Evolutionary conservation across 2,329 filamentous ascomycete species (phyloP), one percentile per base, ranked within the genome.

Genomic region (Fusarium hainanense): DNA sequence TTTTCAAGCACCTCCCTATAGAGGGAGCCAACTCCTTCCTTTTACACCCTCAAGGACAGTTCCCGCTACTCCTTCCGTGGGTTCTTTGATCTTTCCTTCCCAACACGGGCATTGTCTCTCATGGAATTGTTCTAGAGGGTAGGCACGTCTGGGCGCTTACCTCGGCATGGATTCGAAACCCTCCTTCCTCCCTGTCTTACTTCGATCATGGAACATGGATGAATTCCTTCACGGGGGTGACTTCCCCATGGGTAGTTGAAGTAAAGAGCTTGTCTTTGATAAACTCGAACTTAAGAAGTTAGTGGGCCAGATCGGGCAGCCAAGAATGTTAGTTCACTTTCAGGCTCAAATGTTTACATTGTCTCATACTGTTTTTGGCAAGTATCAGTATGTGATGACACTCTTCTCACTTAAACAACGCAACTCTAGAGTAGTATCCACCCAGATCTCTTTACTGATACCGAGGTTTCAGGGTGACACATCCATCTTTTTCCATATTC

Each of bases 1-100:
- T 43, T 59, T 66, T 60, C 42, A 54, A 51, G 34, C 16, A 50
- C 40, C n/a, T 58, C 34, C 34, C 32, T 64, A 48, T 43, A 66
- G 61, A 66, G 61, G 61, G 47, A 61, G 42, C 54, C 54, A 60
- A 52, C 41, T 54, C 34, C 20, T 40, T 44, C 14, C 32, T 28
- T 32, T 41, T 48, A 27, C 21, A 21, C 16, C 20, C n/a, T 43
- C 12, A 48, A 18, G 52, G 54, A 27, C 9, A 52, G 9, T 7
- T 18, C 23, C 9, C 8, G n/a, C 7, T 37, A 11, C 23, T 51
- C 23, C 34, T 47, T 47, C 28, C 7, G n/a, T 13, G 8, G 16
- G 6, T 40, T 51, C 25, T 37, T 37, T 30, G 51, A 10, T 28
- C 7, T 6, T 54, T 44, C 46, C 58, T 60, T 49, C 37, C 47